Evolutionary conservation across 2,329 filamentous ascomycete genomes (phyloP), one percentile per base, ranked within the genome.

Genomic region (Colletotrichum musae): DNA sequence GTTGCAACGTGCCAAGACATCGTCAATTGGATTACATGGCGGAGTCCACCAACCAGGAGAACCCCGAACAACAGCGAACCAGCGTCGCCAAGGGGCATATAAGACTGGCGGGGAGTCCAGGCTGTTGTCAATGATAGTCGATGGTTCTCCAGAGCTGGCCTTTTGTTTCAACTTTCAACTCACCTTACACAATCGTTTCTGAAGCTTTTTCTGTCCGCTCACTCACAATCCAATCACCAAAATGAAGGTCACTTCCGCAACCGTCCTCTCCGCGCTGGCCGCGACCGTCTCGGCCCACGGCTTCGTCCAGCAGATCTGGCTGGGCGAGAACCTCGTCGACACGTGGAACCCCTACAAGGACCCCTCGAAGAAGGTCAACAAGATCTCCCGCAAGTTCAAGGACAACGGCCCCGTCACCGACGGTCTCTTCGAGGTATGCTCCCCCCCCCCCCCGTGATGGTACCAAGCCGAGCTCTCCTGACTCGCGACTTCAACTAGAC

Each of bases 331-430:
- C 43, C 70, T 75, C n/a, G 72, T 76, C 59, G 65, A 73, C 13
- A 71, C 75, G 4, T 76, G 75, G 75, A 75, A 75, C 56, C 75
- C 75, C 2, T 76, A 76, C 59, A 76, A 76, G 53, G 75, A 75
- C 24, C 73, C 75, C 0, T 74, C 75, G 41, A 75, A 76, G 63
- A 72, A 76, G 2, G 72, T 75, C 16, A 70, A 73, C 47, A 74
- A 73, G 36, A 76, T 76, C 51, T 76, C 74, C 1, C 62, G 75
- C 39, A 72, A 72, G 18, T 75, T 72, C 56, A 73, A 73, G 32
- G 73, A 76, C 61, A 77, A 76, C 24, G 75, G 75, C 2, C 75
- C 74, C 1, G 75, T 77, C 16, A 76, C 75, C 5, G 75, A 76
- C 60, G 73, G 71, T 4, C 36, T 64, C 12, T 76, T 74, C 41